Evolutionary conservation across 495 filamentous ascomycete species (phyloP), one percentile per base, ranked within the genome.

Genomic region (Gamarada debralockiae): DNA sequence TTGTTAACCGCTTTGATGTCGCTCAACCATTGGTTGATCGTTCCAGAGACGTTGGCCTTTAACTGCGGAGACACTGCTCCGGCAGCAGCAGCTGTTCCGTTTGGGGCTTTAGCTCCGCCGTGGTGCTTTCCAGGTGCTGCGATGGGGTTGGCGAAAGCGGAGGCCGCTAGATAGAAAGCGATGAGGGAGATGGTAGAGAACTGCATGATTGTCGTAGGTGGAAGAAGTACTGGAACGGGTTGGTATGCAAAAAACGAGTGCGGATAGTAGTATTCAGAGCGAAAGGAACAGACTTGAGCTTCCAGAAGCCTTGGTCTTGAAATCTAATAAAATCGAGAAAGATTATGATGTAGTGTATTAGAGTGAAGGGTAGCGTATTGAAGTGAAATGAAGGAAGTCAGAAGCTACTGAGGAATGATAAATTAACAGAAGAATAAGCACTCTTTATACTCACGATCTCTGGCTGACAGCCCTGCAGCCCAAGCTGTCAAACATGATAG

Each of bases 281-380:
- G 31, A 29, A 49, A 37, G 9, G 31, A 36, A n/a, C n/a, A n/a
- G n/a, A n/a, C n/a, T n/a, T n/a, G n/a, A n/a, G n/a, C 5, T 20
- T 48, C 22, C 22, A 49, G 21, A 49, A 49, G 25, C 1, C 29
- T 36, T 49, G 1, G 46, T 37, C 46, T 38, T 49, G 27, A 38
- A 49, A 49, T 49, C 46, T 49, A 49, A 37, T 36, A 15, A 49
- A 49, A 17, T 38, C n/a, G 46, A 49, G 46, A 49, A 49, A 49
- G 31, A 49, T 36, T 31, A n/a, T 27, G 18, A 31, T 10, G 24
- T 33, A 7, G 4, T 33, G 27, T 48, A 48, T n/a, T n/a, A n/a
- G n/a, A n/a, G n/a, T n/a, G n/a, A n/a, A n/a, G n/a, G n/a, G n/a
- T n/a, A n/a, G 25, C 18, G 24, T 33, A 34, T 7, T 48, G 45